Conservation (phyloP, 2,329 filamentous ascomycete genomes). For the Aspergillus sp. region DNA sequence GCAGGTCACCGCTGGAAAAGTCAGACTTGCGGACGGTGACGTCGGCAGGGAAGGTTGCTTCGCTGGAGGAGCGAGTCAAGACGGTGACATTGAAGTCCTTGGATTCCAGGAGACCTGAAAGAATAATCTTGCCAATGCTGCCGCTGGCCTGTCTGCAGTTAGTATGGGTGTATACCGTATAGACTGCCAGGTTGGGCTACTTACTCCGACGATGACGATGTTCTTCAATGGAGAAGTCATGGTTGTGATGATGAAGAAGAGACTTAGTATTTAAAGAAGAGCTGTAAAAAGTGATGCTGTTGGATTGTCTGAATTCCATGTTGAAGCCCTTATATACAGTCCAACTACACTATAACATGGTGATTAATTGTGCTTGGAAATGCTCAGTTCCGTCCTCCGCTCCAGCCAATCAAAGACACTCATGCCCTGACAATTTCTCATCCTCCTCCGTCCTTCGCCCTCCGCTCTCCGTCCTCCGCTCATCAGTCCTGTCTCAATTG, state of each 20-base stretch:
- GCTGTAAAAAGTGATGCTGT: too few relatives aligned
- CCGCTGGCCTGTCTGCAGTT: conserved; percentile 22
- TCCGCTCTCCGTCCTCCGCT: neutral
- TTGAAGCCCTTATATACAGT: too few relatives aligned
- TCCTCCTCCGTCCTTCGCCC: neutral
- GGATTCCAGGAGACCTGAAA: conserved; percentile 17
- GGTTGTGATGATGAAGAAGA: too few relatives aligned
- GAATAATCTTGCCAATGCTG: conserved; percentile 24
- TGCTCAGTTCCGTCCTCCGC: neutral
- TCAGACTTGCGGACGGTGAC: conserved; percentile 24
- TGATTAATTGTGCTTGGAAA: neutral
- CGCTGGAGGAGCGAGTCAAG: conserved; percentile 22
- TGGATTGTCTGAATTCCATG: too few relatives aligned
- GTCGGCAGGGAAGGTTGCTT: conserved; percentile 19
- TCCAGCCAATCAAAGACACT: too few relatives aligned
- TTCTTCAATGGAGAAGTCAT: conserved; percentile 9
- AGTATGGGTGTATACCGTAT: neutral
- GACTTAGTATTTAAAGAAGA: neutral
- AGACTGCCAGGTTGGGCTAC: neutral
- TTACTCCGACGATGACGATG: conserved; percentile 21
- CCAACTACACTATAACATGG: too few relatives aligned
- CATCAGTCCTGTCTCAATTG: neutral
- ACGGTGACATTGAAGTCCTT: conserved; percentile 23
- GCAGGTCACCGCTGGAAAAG: conserved; percentile 25
- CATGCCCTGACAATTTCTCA: too few relatives aligned